Conservation (phyloP, 352 stramenopile species). For the Phytophthora melonis region DNA sequence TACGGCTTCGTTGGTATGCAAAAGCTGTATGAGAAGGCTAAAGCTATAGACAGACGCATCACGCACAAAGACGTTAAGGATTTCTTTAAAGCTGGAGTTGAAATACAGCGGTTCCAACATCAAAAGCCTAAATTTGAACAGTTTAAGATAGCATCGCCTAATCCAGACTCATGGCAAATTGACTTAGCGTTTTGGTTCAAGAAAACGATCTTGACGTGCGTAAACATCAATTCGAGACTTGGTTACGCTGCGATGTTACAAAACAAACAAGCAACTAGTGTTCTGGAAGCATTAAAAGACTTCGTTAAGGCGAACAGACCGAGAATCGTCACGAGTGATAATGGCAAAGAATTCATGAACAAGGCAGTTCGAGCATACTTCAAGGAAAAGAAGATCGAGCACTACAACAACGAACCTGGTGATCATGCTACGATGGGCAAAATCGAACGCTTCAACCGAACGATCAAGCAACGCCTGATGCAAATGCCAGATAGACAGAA, state of each 20-base stretch:
- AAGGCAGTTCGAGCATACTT: conserved; percentile 13
- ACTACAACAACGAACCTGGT: conserved; percentile 34
- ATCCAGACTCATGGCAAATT: conserved; percentile 32
- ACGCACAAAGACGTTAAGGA: conserved; percentile 25
- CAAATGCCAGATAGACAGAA: conserved; percentile 11
- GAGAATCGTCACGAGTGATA: conserved; percentile 28
- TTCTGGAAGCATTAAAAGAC: conserved; percentile 10
- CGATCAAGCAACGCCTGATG: conserved; percentile 28
- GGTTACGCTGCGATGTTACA: conserved; percentile 23
- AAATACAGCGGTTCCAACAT: conserved; percentile 29
- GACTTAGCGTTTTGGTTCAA: conserved; percentile 26
- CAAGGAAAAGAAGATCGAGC: conserved; percentile 22
- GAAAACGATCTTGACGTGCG: conserved; percentile 12
- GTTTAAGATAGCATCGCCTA: conserved; percentile 27
- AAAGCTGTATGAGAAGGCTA: conserved; percentile 29
- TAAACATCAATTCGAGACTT: conserved; percentile 42
- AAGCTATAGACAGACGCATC: neutral
- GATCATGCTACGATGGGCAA: conserved; percentile 36
- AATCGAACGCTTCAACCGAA: conserved; percentile 39
- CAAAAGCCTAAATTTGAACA: conserved; percentile 5
- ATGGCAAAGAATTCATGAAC: conserved; percentile 31
- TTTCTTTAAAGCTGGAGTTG: conserved; percentile 13
- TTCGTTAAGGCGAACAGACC: conserved; percentile 26
- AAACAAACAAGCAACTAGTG: conserved; percentile 19
- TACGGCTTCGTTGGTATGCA: conserved; percentile 16